Conservation (phyloP, 2,329 filamentous ascomycete genomes). For the Pestalotiopsis sp. region DNA sequence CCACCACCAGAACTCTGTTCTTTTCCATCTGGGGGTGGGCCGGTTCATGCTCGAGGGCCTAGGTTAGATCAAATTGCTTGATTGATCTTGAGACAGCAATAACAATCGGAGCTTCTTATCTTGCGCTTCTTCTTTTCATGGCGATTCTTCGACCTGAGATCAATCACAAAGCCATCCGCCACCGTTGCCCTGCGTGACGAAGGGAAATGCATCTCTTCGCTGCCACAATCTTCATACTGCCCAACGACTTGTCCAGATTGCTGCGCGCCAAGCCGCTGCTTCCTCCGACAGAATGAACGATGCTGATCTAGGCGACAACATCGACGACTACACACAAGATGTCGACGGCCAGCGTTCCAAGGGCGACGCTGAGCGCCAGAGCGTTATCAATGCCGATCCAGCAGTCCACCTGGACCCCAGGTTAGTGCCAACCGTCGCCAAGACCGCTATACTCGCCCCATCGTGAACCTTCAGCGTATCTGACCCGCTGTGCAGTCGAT, state of each 20-base stretch:
- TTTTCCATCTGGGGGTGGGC: not conserved
- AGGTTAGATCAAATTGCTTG: not conserved
- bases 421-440: slow-evolving; percentile 29
- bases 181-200: not conserved
- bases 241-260: not conserved
- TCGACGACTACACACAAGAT: slow-evolving; percentile 36
- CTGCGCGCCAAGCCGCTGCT: slow-evolving; percentile 14
- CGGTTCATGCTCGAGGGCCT: not conserved
- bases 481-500: slow-evolving; percentile 45
- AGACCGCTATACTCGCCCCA: not conserved
- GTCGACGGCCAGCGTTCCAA: slow-evolving; percentile 22
- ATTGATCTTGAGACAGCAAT: not conserved
- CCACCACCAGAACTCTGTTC: not conserved
- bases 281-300: slow-evolving; percentile 43
- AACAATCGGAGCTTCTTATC: not conserved
- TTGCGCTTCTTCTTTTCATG: not conserved
- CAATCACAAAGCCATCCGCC: not conserved
- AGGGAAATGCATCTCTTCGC: slow-evolving; percentile 5
- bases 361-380: slow-evolving; percentile 27
- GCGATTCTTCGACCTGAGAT: not conserved
- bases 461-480: not conserved
- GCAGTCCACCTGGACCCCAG: slow-evolving; percentile 46
- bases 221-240: not conserved
- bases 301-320: slow-evolving; percentile 39
- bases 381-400: slow-evolving; percentile 40